phyloP scores from a whole-genome alignment of 2,329 filamentous ascomycete species.

The Aspergillus costaricaensis region DNA sequence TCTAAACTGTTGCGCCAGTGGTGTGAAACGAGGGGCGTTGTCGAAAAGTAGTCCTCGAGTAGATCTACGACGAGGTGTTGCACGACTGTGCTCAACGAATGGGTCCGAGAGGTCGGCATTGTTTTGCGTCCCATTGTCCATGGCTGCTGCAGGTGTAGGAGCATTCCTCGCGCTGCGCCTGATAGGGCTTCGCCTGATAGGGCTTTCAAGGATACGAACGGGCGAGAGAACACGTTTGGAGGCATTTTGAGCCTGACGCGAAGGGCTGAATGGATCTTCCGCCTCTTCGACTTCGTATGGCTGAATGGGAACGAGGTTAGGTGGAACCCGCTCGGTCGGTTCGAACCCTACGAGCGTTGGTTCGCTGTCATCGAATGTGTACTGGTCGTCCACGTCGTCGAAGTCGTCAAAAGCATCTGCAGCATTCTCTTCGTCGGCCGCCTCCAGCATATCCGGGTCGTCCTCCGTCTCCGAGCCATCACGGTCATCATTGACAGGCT shows the following conservation, averaged over 20 bases:
- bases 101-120: conserved; percentile 5
- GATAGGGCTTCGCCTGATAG: background rate
- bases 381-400: conserved; percentile 14
- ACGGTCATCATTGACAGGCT: background rate
- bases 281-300: conserved; percentile 26
- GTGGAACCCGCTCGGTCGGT: conserved; percentile 10
- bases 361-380: conserved; percentile 23
- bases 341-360: conserved; percentile 23
- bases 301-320: conserved; percentile 16
- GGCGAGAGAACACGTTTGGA: background rate
- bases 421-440: background rate
- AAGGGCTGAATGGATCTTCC: conserved; percentile 15
- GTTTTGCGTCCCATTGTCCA: background rate
- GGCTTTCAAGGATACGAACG: background rate
- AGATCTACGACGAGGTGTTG: background rate
- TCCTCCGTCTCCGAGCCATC: conserved; percentile 5
- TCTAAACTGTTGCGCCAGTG: conserved; percentile 62
- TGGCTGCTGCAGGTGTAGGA: background rate
- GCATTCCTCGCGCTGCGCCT: background rate
- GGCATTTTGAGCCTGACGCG: background rate
- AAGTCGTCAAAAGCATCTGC: background rate
- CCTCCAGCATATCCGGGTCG: background rate
- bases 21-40: conserved; percentile 60
- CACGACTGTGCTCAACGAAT: background rate
- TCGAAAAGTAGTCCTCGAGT: conserved; percentile 19